Base-by-base conservation (phyloP, 2,329 filamentous ascomycete species). In the Stagonosporopsis chrysanthemi region DNA sequence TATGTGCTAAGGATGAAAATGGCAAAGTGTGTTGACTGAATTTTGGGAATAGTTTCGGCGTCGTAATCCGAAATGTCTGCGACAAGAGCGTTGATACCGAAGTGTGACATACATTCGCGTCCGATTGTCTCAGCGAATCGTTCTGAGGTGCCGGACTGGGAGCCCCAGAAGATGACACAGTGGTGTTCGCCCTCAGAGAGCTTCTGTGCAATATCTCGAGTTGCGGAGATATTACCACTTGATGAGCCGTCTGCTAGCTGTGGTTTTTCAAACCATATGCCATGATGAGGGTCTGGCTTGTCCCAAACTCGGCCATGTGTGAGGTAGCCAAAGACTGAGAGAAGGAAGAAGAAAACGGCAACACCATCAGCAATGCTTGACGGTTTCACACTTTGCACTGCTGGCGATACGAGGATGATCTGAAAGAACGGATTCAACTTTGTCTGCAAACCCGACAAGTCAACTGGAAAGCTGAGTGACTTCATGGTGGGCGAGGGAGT, bases 51-150 rank as follows among this genome's bases (percentile, higher is more conserved):
- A 2, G 70, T 76, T 1, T 78, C 75, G 2, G 74, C 66, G 45
- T 83, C 80, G 52, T 79, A 83, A 53, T 84, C 81, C 6, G 77
- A 79, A 2, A 82, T 68, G 53, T 83, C 80, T 6, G 78, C 80
- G 0, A 73, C 73, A 24, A 82, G 60, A 7, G 73, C 66, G 40
- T 77, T 69, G 12, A 80, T 67, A 5, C 78, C 77, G 44, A 80
- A 81, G 17, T 75, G 71, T 28, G 71, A 68, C 17, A 70, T 66
- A 41, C 74, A 74, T 45, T 82, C 80, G 43, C 75, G 71, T 4
- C 73, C 74, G 0, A 82, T 66, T 5, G 73, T 71, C 46, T 74
- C 73, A 7, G 80, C 79, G 47, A 81, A 75, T 9, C 73, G 71
- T 58, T 82, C 79, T 0, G 79, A 78, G 0, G 79, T 81, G 8